A percentile compares a stretch with the other conserved stretches of the same genome.
phyloP scores from a whole-genome alignment of 495 filamentous ascomycete genomes.

The Podospora tetraspora region DNA sequence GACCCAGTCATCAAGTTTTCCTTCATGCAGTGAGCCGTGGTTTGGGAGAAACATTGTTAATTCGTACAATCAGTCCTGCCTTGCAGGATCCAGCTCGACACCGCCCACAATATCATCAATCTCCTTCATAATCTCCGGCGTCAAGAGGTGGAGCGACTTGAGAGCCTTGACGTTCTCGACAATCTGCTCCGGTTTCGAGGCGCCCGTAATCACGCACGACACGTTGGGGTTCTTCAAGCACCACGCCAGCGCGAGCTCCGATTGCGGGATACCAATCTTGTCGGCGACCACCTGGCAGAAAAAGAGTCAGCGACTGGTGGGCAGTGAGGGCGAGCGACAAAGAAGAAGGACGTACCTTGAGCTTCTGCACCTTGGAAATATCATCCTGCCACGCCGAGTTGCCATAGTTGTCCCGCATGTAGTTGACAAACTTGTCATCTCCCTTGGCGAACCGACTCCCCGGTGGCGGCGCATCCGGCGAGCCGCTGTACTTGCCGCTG shows the following conservation, averaged over 20 bases:
- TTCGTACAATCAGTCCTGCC: conserved; percentile 15
- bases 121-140: conserved; percentile 59
- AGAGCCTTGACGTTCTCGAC: conserved; percentile 58
- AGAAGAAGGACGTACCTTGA: conserved; percentile 28
- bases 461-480: conserved; percentile 43
- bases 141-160: conserved; percentile 53
- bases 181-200: conserved; percentile 63
- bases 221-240: conserved; percentile 67
- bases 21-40: too few relatives aligned
- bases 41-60: neutral
- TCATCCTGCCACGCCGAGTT: conserved; percentile 26
- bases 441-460: conserved; percentile 44
- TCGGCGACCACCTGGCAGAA: conserved; percentile 46
- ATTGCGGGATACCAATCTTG: conserved; percentile 54
- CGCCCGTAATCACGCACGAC: conserved; percentile 64
- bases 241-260: conserved; percentile 64
- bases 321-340: neutral
- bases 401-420: conserved; percentile 30
- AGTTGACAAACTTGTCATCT: conserved; percentile 32
- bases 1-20: too few relatives aligned
- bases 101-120: conserved; percentile 51
- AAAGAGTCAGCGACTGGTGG: conserved; percentile 14
- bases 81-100: conserved; percentile 23
- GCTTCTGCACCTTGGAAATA: conserved; percentile 37
- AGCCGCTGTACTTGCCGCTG: conserved; percentile 73